phyloP scores from a whole-genome alignment of 129 eudicot species.

The Lactuca saligna region DNA sequence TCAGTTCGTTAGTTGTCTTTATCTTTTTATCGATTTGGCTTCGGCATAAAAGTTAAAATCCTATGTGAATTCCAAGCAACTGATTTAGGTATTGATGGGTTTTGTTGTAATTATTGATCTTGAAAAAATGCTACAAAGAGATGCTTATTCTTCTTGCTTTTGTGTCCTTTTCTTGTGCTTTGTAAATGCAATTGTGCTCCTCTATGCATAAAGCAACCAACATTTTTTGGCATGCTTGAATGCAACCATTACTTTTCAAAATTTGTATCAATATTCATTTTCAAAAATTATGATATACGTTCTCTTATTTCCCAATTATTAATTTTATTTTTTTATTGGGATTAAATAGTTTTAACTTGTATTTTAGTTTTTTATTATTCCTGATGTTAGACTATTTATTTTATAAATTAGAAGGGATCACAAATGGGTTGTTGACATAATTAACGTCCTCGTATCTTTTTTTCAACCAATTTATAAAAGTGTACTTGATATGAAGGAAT shows the following conservation, averaged over 20 bases:
- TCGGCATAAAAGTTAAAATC: slow-evolving; percentile 1
- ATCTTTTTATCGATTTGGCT: background rate
- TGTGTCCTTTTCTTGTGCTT: slow-evolving; percentile 23
- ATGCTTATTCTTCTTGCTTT: slow-evolving; percentile 35
- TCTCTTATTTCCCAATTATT: background rate
- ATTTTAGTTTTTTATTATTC: too few species aligned
- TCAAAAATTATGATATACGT: background rate
- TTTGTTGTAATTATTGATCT: slow-evolving; percentile 36
- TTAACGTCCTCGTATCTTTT: too few species aligned
- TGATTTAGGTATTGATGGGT: slow-evolving; percentile 19
- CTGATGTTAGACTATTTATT: background rate
- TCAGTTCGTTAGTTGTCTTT: slow-evolving; percentile 13
- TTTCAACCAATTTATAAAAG: too few species aligned
- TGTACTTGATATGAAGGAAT: too few species aligned
- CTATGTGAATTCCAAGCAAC: slow-evolving; percentile 22
- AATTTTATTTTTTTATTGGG: background rate
- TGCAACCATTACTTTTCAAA: slow-evolving; percentile 6
- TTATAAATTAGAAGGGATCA: background rate
- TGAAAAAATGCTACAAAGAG: slow-evolving; percentile 25
- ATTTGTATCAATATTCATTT: slow-evolving; percentile 1
- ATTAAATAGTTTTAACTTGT: too few species aligned
- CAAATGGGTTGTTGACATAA: background rate
- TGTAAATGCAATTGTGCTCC: slow-evolving; percentile 31
- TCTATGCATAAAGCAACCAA: slow-evolving; percentile 29
- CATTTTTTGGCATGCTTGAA: slow-evolving; percentile 24